Conservation (phyloP, 2,329 filamentous ascomycete species). For the Colletotrichum sp. region DNA sequence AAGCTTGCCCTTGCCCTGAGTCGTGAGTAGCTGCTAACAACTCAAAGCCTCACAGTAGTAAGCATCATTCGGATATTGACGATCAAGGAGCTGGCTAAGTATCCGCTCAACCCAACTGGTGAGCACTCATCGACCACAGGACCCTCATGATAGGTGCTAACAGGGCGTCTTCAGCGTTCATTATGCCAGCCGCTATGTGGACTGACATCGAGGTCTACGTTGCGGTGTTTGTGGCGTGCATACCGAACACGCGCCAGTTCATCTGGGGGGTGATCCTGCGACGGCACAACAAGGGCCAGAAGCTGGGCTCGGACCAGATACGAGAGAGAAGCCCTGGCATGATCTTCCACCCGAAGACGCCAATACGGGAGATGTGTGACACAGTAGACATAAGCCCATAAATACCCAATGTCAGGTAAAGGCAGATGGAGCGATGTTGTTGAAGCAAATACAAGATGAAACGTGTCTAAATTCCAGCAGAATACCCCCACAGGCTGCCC, state of each 20-base stretch:
- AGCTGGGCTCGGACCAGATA: neutral
- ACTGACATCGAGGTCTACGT: neutral
- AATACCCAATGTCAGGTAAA: neutral
- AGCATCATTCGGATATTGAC: neutral
- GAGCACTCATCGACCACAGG: slow-evolving; percentile 22
- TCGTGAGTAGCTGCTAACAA: neutral
- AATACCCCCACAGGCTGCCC: neutral
- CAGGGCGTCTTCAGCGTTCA: neutral
- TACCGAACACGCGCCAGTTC: neutral
- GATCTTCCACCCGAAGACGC: neutral
- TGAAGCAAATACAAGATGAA: neutral
- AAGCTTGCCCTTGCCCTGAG: fast-evolving
- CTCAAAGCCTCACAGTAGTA: neutral
- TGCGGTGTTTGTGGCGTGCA: neutral
- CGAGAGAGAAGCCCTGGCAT: neutral
- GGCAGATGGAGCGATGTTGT: neutral
- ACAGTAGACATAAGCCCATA: neutral
- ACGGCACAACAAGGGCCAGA: neutral
- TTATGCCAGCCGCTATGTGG: slow-evolving; percentile 33
- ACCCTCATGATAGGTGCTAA: neutral
- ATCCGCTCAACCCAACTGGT: neutral
- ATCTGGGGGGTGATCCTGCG: neutral
- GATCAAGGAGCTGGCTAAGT: neutral
- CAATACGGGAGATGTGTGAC: neutral
- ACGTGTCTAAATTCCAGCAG: neutral